Evolutionary conservation across 495 filamentous ascomycete genomes (phyloP).

Genomic region (Penicillium roqueforti): DNA sequence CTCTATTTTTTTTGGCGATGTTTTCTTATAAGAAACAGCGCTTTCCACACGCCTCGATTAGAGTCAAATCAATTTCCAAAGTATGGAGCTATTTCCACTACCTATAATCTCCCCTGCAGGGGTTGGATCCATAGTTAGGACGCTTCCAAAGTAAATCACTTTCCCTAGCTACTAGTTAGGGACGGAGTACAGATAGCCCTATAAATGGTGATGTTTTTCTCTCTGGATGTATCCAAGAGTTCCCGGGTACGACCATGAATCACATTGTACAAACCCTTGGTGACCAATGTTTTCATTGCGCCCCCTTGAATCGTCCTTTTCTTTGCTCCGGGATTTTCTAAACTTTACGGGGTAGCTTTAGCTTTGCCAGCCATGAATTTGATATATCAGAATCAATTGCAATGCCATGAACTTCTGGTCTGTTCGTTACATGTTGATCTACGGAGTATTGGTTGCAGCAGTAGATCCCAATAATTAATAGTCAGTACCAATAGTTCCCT

Average conservation of each 20-base stretch:
- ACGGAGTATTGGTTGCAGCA: neutral
- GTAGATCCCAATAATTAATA: neutral
- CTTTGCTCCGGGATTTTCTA: neutral
- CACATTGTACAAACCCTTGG: slow-evolving; percentile 13
- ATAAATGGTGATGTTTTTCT: neutral
- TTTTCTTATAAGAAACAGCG: neutral
- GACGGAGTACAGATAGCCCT: neutral
- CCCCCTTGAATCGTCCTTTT: slow-evolving; percentile 4
- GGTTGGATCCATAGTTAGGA: neutral
- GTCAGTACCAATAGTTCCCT: neutral
- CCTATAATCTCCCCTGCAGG: neutral
- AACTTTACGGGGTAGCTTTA: neutral
- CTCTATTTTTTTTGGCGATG: neutral
- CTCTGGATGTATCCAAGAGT: neutral
- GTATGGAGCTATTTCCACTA: neutral
- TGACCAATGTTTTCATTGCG: slow-evolving; percentile 1
- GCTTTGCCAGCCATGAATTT: neutral
- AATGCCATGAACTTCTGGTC: neutral
- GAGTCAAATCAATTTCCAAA: neutral
- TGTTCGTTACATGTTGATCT: neutral
- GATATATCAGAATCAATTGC: neutral
- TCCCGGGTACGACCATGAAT: neutral
- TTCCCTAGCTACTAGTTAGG: no score
- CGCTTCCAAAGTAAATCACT: neutral
- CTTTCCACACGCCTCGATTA: neutral